These are phyloP conservation scores for Stylonectria norvegica DNA, from an alignment of 2,329 filamentous ascomycete species.

Conservation along the genomic window DNA sequence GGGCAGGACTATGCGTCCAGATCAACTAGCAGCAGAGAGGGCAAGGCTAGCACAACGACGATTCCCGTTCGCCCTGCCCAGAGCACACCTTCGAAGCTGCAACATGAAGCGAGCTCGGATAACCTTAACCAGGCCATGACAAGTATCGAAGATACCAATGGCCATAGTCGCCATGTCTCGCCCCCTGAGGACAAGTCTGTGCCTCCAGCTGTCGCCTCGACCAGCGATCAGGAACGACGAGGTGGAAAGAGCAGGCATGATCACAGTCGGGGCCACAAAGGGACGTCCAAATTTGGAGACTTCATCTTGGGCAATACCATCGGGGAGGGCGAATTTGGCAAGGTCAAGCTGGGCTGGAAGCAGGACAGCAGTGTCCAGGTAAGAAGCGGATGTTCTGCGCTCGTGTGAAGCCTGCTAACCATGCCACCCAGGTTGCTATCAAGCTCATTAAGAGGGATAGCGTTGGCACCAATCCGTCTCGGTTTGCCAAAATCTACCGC, in stretches of 20 bases:
- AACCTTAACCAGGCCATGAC: slow-evolving; percentile 70
- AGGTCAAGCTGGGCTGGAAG: slow-evolving; percentile 98
- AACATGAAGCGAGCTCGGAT: slow-evolving; percentile 74
- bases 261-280: slow-evolving; percentile 55
- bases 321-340: slow-evolving; percentile 96
- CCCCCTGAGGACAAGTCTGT: slow-evolving; percentile 40
- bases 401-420: background rate
- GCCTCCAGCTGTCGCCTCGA: slow-evolving; percentile 43
- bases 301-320: slow-evolving; percentile 95
- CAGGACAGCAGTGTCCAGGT: slow-evolving; percentile 85
- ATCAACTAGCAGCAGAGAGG: slow-evolving; percentile 39
- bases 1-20: slow-evolving; percentile 39
- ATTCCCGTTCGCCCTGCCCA: slow-evolving; percentile 46
- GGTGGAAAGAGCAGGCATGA: slow-evolving; percentile 58
- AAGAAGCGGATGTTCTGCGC: slow-evolving; percentile 21
- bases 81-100: slow-evolving; percentile 51
- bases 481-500: slow-evolving; percentile 93
- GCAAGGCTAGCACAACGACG: slow-evolving; percentile 34
- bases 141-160: slow-evolving; percentile 31
- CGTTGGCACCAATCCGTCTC: slow-evolving; percentile 80
- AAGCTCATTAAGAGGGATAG: slow-evolving; percentile 94
- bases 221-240: slow-evolving; percentile 43
- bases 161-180: slow-evolving; percentile 27
- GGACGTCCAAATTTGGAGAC: slow-evolving; percentile 81
- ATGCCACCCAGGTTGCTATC: slow-evolving; percentile 71